Base-by-base conservation (phyloP, 163 green algal genomes). In the Volvox carteri region DNA sequence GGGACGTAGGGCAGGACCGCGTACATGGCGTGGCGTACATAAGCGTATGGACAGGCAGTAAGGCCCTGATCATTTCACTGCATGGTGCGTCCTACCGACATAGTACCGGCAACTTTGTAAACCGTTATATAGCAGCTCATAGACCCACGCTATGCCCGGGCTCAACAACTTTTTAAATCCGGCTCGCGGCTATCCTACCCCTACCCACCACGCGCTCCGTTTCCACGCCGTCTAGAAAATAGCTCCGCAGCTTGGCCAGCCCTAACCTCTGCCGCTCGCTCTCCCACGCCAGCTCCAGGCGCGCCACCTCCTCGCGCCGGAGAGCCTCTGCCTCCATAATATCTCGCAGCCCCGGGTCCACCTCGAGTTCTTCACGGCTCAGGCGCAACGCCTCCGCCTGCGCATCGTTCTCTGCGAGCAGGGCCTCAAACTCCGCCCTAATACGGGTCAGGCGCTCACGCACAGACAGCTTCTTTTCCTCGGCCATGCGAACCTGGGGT, bases 191-290 rank as follows among this genome's bases (percentile, higher is more conserved):
- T n/a, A n/a, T 30, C 60, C 19, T 72, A 39, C 23, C 60, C 60
- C 21, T 33, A 73, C 80, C 44, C 42, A 87, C 83, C 83, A 88
- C 83, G 1, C 83, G 48, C 50, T 88, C 83, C 65, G 67, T 62
- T 60, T 96, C 93, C 25, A 95, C 67, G n/a, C 92, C 41, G 67
- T 96, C 95, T n/a, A 97, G 88, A 90, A 96, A 97, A 68, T 90
- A 90, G n/a, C 70, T 62, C 39, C 92, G 86, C 21, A 98, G 88
- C 91, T 97, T 97, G 52, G 90, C 78, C 52, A 97, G 86, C 14
- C 90, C 88, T 44, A 97, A 44, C 4, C 85, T 39, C 62, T 91
- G 84, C 92, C 95, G 95, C 86, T 97, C 95, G 25, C 79, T 94
- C 37, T 96, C 94, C 88, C 92, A 97, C 33, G 88, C 90, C 68